Evolutionary conservation across 2,329 filamentous ascomycete species (phyloP), one percentile per base, ranked within the genome.

Genomic region (Colletotrichum echinochloae): DNA sequence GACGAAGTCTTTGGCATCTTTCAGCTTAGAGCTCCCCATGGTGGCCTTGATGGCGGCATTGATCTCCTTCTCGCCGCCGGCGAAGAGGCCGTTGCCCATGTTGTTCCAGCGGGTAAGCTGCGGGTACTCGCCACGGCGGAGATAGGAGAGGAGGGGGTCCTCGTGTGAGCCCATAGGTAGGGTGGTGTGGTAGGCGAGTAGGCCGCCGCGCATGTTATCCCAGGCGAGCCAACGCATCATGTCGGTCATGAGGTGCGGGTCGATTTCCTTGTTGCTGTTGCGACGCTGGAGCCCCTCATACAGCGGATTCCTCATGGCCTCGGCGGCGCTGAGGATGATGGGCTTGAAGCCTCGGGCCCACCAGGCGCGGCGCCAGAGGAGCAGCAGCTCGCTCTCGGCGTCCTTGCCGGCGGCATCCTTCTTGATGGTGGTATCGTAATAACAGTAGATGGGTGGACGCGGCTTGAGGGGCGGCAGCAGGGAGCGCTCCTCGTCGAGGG

Each of bases 311-410:
- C 90, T 90, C 85, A 91, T 92, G 23, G 95, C 94, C 78, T 98
- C 95, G 1, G 88, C 89, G 20, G 90, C 88, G 60, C 92, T 91
- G 66, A 98, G 82, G 49, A 98, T 92, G 9, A 96, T 86, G 0
- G 96, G 95, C 72, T 87, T 90, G 82, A 98, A 98, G 14, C 95
- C 96, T 76, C 97, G 90, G 0, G 95, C 94, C 93, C 94, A 98
- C 94, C 95, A 98, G 3, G 95, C 95, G 55, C 94, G 89, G 71
- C 95, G 89, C 96, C 96, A 98, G 63, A 93, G 92, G 67, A 97
- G 83, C 59, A 98, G 86, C 70, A 98, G 83, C 69, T 91, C 88
- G 77, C 91, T 91, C 78, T 98, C 93, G 5, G 93, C 92, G 70
- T 92, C 88, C 75, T 88, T 88, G 60, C 88, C 86, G 23, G 87